Percentiles rank a stretch among this genome's conserved stretches.
These are phyloP conservation scores for Trichoderma gamsii DNA, from an alignment of 495 filamentous ascomycete genomes.

Conservation along the genomic window DNA sequence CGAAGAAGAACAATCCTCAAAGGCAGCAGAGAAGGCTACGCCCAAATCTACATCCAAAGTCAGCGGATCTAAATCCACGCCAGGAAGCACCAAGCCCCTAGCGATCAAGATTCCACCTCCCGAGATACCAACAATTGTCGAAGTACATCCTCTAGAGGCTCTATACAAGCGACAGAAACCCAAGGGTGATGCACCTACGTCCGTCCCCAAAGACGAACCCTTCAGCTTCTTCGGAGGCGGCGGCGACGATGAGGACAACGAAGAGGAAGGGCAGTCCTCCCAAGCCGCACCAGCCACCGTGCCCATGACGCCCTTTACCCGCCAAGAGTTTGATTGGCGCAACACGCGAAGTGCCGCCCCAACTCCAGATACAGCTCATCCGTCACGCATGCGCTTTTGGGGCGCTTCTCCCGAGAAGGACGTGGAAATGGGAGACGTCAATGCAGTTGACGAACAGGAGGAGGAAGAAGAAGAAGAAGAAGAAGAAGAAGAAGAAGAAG, in stretches of 20 bases:
- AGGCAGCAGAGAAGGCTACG: conserved; percentile 13
- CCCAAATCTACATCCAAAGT: conserved; percentile 16
- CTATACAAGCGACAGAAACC: conserved; percentile 70
- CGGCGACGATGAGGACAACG: conserved; percentile 42
- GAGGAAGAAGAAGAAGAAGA: too few relatives aligned
- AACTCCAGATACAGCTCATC: conserved; percentile 87
- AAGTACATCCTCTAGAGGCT: conserved; percentile 80
- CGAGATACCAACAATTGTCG: conserved; percentile 33
- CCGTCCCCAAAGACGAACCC: conserved; percentile 23
- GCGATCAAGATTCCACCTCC: conserved; percentile 44
- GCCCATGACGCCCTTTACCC: conserved; percentile 76
- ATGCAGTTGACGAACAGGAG: conserved; percentile 12
- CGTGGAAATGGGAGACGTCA: conserved; percentile 32
- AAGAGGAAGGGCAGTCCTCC: conserved; percentile 39
- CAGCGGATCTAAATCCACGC: conserved; percentile 2
- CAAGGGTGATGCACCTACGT: conserved; percentile 22
- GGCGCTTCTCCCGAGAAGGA: conserved; percentile 34
- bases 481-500: conserved; percentile 29
- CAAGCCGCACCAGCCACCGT: conserved; percentile 24
- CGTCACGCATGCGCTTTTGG: conserved; percentile 45
- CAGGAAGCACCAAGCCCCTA: conserved; percentile 23
- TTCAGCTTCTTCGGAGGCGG: conserved; percentile 48
- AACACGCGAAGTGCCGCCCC: conserved; percentile 79
- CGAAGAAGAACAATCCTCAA: neutral
- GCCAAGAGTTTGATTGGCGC: conserved; percentile 66